A percentile compares a stretch with the other conserved stretches of the same genome.
Evolutionary conservation across 2,329 filamentous ascomycete species (phyloP).

Genomic region (Colletotrichum sp.): DNA sequence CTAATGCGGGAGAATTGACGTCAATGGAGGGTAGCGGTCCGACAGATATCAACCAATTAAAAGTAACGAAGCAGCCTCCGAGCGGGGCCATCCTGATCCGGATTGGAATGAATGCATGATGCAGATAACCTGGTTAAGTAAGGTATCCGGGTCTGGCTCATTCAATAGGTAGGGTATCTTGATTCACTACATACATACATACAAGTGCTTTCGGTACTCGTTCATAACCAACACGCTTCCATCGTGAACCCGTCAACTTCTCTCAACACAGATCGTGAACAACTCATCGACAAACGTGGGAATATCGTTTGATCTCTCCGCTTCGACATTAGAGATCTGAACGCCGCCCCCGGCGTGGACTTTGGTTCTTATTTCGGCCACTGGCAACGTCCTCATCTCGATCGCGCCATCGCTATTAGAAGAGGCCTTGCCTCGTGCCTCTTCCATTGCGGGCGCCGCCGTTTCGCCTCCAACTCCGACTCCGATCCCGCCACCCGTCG

Average conservation of each 20-base stretch:
- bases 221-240: background rate
- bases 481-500: constrained; percentile 12
- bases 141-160: background rate
- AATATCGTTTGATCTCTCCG: constrained; percentile 36
- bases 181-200: background rate
- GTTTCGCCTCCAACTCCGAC: constrained; percentile 16
- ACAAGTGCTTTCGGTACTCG: background rate
- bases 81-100: background rate
- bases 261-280: constrained; percentile 32
- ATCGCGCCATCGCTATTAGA: constrained; percentile 18
- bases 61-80: background rate
- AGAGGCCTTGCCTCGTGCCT: background rate
- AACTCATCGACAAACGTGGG: constrained; percentile 52
- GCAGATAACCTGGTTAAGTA: background rate
- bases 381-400: constrained; percentile 29
- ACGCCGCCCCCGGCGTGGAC: constrained; percentile 26
- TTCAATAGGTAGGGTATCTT: background rate
- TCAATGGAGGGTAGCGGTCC: background rate
- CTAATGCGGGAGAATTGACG: background rate
- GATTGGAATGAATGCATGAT: background rate
- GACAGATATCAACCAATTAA: background rate
- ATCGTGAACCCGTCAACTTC: background rate
- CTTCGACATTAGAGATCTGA: constrained; percentile 35
- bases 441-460: background rate
- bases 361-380: constrained; percentile 18